Base-by-base conservation (phyloP, 2,329 filamentous ascomycete species). In the Xylariaceae sp. region DNA sequence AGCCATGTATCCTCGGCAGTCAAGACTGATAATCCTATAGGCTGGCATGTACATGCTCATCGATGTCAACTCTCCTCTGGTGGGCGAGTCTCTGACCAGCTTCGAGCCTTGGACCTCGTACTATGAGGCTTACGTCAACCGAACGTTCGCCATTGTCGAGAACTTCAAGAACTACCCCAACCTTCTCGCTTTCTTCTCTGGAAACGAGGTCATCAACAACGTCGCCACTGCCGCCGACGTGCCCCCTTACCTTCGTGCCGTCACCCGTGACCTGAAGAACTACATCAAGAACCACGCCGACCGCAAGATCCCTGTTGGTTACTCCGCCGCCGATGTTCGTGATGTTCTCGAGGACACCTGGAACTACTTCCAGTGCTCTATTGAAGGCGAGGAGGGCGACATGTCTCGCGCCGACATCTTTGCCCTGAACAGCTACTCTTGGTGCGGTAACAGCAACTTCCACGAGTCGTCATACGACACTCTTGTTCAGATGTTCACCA, bases 271-370 rank as follows among this genome's bases (percentile, higher is more conserved):
- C 71, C 77, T 91, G 70, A 90, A 89, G 78, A 86, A 85, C 69
- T 91, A 91, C 76, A 85, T 91, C 73, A 81, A 84, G 72, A 85
- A 84, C 67, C 82, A 87, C 67, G 74, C 80, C 57, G 77, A 83
- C 67, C 86, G 88, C 63, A 64, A 73, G 57, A 87, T 91, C 61
- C 87, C 88, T 27, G 86, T 91, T 55, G 88, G 88, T 44, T 91
- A 91, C 77, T 90, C 87, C 5, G 88, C 88, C 56, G 88, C 88
- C 47, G 88, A 91, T 68, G 88, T 92, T 43, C 85, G 88, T 57
- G 73, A 80, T 1, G 82, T 89, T 43, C 80, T 91, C 29, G 77
- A 85, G 67, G 88, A 91, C 65, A 86, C 81, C 52, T 91, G 80
- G 81, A 83, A 87, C 68, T 91, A 88, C 73, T 77, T 91, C 73